Percentiles rank a stretch among this genome's conserved stretches.
phyloP scores from a whole-genome alignment of 768 basidiomycete genomes.

The Saitozyma sp. region DNA sequence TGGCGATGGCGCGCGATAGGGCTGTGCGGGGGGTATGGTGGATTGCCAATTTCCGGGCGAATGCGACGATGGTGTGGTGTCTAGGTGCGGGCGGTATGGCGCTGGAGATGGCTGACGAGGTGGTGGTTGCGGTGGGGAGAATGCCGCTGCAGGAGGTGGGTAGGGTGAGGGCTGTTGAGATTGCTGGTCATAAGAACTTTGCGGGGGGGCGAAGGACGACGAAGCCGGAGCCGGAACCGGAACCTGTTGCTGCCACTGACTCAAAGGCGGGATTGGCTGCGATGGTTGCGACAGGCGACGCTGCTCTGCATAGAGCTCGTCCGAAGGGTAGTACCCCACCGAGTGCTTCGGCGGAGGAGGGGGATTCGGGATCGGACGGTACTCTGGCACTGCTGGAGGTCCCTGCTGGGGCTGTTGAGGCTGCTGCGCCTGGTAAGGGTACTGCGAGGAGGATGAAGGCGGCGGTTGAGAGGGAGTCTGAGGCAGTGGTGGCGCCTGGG shows the following conservation, averaged over 20 bases:
- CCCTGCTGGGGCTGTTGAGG: not conserved
- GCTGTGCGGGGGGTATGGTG: slow-evolving; percentile 12
- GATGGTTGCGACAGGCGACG: slow-evolving; percentile 9
- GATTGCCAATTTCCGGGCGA: slow-evolving; percentile 12
- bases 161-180: not conserved
- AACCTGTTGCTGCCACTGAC: slow-evolving; percentile 15
- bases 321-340: slow-evolving; percentile 45
- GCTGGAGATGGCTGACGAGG: not conserved
- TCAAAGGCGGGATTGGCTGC: not conserved
- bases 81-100: not conserved
- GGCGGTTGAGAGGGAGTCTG: slow-evolving; percentile 3
- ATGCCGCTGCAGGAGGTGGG: not conserved
- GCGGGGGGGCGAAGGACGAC: slow-evolving; percentile 2
- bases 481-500: slow-evolving; percentile 11
- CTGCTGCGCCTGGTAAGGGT: not conserved
- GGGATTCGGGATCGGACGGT: slow-evolving; percentile 24
- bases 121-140: slow-evolving; percentile 1
- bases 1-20: slow-evolving; percentile 2
- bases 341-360: slow-evolving; percentile 26
- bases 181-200: not conserved
- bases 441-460: slow-evolving; percentile 2
- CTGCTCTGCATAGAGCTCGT: slow-evolving; percentile 38
- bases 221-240: slow-evolving; percentile 5
- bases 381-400: slow-evolving; percentile 24
- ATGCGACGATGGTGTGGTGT: too few species aligned